Evolutionary conservation across 495 filamentous ascomycete genomes (phyloP).

Genomic region (Aspergillus bridgeri): DNA sequence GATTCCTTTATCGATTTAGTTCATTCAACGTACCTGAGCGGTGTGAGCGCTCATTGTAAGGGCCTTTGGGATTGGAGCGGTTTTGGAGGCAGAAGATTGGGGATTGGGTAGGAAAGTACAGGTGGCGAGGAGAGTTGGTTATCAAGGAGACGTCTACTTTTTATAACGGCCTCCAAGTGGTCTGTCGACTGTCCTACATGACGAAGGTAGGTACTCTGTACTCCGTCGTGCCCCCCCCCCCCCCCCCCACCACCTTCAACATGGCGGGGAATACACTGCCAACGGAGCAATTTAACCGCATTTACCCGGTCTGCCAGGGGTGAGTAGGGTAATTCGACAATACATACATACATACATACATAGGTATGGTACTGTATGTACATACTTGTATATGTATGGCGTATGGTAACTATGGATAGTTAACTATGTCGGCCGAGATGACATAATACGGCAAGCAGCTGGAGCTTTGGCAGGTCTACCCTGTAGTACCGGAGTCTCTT

Average conservation of each 20-base stretch:
- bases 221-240: no score
- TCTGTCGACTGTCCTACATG: no score
- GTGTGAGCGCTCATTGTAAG: neutral
- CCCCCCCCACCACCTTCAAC: neutral
- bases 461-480: neutral
- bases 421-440: neutral
- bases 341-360: no score
- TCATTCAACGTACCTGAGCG: neutral
- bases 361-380: no score
- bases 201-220: no score
- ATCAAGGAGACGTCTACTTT: neutral
- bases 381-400: no score
- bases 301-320: neutral
- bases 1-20: neutral
- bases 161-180: neutral
- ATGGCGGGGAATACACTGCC: neutral
- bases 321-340: no score
- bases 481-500: neutral
- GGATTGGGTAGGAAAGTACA: neutral
- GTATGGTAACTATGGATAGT: no score
- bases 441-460: neutral
- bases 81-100: no score
- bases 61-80: no score
- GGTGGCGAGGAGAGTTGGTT: no score
- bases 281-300: neutral